These are phyloP conservation scores for Neurospora sp. DNA, from an alignment of 2,329 filamentous ascomycete species.

Conservation along the genomic window DNA sequence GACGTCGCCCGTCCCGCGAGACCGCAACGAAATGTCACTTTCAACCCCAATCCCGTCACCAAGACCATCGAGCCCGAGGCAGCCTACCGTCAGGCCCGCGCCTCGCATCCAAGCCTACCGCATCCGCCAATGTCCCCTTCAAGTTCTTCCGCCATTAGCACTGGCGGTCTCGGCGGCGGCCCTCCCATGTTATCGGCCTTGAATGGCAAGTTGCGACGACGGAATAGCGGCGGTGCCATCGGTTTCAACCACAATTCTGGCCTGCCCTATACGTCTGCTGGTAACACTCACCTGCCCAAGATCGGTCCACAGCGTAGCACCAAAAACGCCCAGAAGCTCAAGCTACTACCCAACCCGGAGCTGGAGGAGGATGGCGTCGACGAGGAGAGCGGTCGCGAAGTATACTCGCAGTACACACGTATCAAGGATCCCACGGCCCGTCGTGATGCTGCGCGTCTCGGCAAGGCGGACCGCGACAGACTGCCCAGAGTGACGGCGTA, in stretches of 20 bases:
- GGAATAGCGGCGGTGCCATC: conserved; percentile 65
- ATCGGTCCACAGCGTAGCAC: conserved; percentile 92
- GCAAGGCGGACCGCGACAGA: conserved; percentile 82
- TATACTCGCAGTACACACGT: conserved; percentile 94
- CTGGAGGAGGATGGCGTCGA: conserved; percentile 66
- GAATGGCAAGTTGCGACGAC: conserved; percentile 77
- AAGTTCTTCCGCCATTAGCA: conserved; percentile 25
- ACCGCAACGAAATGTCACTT: conserved; percentile 59
- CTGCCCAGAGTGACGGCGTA: conserved; percentile 92
- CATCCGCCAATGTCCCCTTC: conserved; percentile 23
- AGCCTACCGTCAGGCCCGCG: conserved; percentile 16
- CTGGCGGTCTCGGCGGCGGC: conserved; percentile 31
- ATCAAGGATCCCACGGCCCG: conserved; percentile 95
- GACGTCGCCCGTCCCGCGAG: conserved; percentile 24
- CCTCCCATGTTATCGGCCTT: conserved; percentile 65
- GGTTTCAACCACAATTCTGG: conserved; percentile 26
- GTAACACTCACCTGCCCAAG: conserved; percentile 44
- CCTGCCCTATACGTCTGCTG: conserved; percentile 22
- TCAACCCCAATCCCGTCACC: conserved; percentile 61
- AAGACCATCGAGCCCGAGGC: conserved; percentile 47
- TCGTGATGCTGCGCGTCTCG: conserved; percentile 81
- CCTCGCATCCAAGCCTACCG: conserved; percentile 27
- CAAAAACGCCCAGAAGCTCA: conserved; percentile 92
- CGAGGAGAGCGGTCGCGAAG: conserved; percentile 87
- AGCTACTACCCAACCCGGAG: conserved; percentile 88